Base-by-base conservation (phyloP, 495 filamentous ascomycete species). In the Xylaria palmicola region DNA sequence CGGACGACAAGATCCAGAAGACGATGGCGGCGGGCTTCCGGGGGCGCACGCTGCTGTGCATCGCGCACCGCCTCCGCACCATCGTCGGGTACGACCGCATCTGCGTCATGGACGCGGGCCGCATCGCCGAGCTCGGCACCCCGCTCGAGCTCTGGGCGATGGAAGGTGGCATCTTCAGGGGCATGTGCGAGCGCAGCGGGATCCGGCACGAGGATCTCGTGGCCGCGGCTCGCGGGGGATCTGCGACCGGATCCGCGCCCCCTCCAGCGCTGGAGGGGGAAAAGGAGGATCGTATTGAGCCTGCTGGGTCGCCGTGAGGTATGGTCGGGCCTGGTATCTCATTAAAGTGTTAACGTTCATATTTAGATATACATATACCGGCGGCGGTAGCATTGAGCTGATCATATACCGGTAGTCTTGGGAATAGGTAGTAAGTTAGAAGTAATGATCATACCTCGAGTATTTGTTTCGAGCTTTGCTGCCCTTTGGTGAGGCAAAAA, bases 11-110 rank as follows among this genome's bases (percentile, higher is more conserved):
- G 81, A 97, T 98, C 72, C 94, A 98, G 77, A 77, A 78, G 43
- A 96, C 93, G 6, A 97, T 98, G 74, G 87, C 89, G 1, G 81
- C 84, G 15, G 94, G 88, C 0, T 98, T 98, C 76, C 80, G 83
- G 59, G 94, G 92, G 39, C 91, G 88, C 80, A 98, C 93, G 40
- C 69, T 98, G 59, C 77, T 98, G 49, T 96, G 92, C 74, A 97
- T 98, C 72, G 93, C 93, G n/a, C 93, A 98, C 74, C 82, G 93
- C 10, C 74, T 97, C 65, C 86, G 90, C 60, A 97, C 94, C 0
- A 95, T 97, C 60, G 88, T 96, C 61, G 84, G 86, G n/a, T 97
- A 97, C 68, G 94, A 98, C 70, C 84, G 93, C 6, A 96, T 98
- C 64, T 92, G 90, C 60, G 93, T 98, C 34, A 96, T 98, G 93